Conservation (phyloP, 2,329 filamentous ascomycete genomes). For the Aspergillus intermedius region DNA sequence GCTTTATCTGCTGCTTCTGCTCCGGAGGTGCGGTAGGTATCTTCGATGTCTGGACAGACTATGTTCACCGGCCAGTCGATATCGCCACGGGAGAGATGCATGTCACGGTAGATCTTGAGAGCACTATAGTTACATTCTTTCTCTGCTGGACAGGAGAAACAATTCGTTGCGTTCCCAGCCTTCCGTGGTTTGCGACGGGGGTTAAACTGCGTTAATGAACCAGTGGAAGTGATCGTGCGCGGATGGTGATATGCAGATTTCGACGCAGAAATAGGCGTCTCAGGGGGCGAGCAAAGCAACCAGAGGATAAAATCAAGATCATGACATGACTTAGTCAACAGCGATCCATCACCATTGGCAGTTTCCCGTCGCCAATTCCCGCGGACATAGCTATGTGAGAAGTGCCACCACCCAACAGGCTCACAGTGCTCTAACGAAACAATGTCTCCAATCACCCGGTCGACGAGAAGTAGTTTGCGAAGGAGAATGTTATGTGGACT, state of each 20-base stretch:
- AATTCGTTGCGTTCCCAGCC: constrained; percentile 78
- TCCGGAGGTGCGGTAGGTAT: constrained; percentile 49
- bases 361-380: constrained; percentile 89
- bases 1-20: constrained; percentile 45
- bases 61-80: constrained; percentile 78
- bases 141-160: constrained; percentile 70
- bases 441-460: constrained; percentile 74
- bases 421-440: constrained; percentile 86
- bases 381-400: constrained; percentile 78
- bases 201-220: constrained; percentile 71
- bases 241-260: constrained; percentile 58
- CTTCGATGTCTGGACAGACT: constrained; percentile 88
- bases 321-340: constrained; percentile 93
- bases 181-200: constrained; percentile 65
- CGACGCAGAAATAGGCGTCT: constrained; percentile 24
- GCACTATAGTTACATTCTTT: constrained; percentile 76
- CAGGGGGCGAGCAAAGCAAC: constrained; percentile 68
- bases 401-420: constrained; percentile 95
- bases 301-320: constrained; percentile 91
- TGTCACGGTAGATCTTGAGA: constrained; percentile 70
- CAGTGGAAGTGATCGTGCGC: constrained; percentile 65
- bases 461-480: constrained; percentile 66
- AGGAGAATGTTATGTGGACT: constrained; percentile 87
- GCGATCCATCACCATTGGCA: constrained; percentile 62
- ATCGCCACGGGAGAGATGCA: constrained; percentile 60